These are phyloP conservation scores for Ascosphaera apis DNA, from an alignment of 2,329 filamentous ascomycete species.

Conservation along the genomic window DNA sequence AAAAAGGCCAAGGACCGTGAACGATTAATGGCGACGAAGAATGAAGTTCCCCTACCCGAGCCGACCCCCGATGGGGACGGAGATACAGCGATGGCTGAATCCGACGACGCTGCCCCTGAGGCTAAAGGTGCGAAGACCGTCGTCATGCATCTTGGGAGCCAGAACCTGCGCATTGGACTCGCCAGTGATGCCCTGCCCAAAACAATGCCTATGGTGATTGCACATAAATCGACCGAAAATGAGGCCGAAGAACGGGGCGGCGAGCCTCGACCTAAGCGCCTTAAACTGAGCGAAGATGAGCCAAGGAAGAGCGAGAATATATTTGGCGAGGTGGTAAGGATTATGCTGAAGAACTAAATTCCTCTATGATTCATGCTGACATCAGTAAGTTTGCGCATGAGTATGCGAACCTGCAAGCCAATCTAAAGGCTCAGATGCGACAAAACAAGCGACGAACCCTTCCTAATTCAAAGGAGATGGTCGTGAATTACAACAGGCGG, in stretches of 20 bases:
- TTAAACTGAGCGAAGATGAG: conserved; percentile 32
- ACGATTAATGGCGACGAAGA: conserved; percentile 54
- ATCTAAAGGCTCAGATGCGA: conserved; percentile 77
- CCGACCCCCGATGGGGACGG: conserved; percentile 23
- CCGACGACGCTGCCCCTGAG: conserved; percentile 33
- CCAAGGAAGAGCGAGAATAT: conserved; percentile 43
- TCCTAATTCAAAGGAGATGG: conserved; percentile 92
- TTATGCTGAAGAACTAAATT: background rate
- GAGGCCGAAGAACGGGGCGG: conserved; percentile 68
- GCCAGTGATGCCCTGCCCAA: conserved; percentile 91
- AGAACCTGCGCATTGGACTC: conserved; percentile 81
- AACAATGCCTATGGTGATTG: conserved; percentile 81
- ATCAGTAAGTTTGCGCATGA: conserved; percentile 30
- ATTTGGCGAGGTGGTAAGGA: conserved; percentile 60
- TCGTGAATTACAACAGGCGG: conserved; percentile 79
- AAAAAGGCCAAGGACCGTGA: conserved; percentile 75
- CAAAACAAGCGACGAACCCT: conserved; percentile 83
- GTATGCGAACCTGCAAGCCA: conserved; percentile 62
- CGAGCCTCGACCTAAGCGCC: conserved; percentile 48
- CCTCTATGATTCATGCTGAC: conserved; percentile 2
- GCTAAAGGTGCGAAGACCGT: conserved; percentile 72
- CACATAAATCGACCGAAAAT: conserved; percentile 50
- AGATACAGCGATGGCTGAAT: conserved; percentile 33
- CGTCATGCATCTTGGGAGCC: conserved; percentile 84
- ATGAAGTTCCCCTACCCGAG: conserved; percentile 37